Conservation (phyloP, 139 green algal genomes). For the Deuterostichococcus epilithicus region DNA sequence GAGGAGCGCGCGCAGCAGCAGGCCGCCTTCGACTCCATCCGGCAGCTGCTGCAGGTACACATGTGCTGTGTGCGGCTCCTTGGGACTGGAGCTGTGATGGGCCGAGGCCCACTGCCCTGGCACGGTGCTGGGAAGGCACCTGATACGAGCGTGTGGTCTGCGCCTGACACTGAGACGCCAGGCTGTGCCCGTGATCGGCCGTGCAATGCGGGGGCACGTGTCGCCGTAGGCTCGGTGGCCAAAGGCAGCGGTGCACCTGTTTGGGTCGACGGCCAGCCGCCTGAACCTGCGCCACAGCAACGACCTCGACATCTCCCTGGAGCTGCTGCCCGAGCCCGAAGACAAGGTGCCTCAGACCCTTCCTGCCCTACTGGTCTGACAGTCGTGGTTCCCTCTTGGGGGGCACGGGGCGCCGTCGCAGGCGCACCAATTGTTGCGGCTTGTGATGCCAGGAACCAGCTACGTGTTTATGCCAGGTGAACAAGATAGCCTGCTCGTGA, state of each 20-base stretch:
- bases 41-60: background rate
- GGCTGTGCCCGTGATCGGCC: background rate
- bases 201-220: background rate
- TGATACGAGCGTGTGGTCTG: background rate
- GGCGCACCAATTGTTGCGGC: background rate
- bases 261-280: slow-evolving; percentile 64
- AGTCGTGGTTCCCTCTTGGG: background rate
- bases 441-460: background rate
- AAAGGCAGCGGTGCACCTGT: slow-evolving; percentile 46
- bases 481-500: background rate
- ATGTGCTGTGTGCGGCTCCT: background rate
- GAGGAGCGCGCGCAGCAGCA: slow-evolving; percentile 44
- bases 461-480: background rate
- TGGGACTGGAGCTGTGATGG: background rate
- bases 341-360: slow-evolving; percentile 18
- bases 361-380: background rate
- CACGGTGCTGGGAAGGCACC: too few species aligned
- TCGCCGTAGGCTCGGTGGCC: slow-evolving; percentile 42
- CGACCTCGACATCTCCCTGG: slow-evolving; percentile 76
- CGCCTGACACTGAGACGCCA: background rate
- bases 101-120: background rate
- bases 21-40: slow-evolving; percentile 36
- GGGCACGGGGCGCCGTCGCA: background rate
- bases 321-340: slow-evolving; percentile 28
- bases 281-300: slow-evolving; percentile 67